Percentiles rank a stretch among this genome's conserved stretches.
phyloP scores from a whole-genome alignment of 306 rosid species.

The Cucurbita maxima region DNA sequence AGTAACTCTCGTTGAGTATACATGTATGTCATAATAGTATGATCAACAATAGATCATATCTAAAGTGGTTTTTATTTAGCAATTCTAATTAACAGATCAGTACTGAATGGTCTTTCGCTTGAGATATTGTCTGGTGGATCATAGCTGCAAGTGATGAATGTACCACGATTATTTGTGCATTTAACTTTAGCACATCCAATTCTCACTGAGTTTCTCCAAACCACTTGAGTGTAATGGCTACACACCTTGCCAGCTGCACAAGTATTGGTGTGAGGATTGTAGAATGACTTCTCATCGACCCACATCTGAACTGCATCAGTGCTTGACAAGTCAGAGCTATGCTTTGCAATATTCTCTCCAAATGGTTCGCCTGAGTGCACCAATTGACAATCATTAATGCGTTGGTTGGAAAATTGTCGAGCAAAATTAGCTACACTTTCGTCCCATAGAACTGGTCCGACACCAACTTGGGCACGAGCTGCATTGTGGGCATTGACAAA shows the following conservation, averaged over 20 bases:
- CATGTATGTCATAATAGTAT: too few relatives aligned
- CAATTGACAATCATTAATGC: slow-evolving; percentile 5
- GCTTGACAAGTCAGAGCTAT: slow-evolving; percentile 10
- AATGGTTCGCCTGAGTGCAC: slow-evolving; percentile 25
- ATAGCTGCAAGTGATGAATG: slow-evolving; percentile 15
- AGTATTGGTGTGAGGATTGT: slow-evolving; percentile 1
- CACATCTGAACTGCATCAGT: slow-evolving; percentile 10
- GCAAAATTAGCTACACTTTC: slow-evolving; percentile 12
- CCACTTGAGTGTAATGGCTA: slow-evolving; percentile 28
- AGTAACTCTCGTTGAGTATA: too few relatives aligned
- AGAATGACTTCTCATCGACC: slow-evolving; percentile 10
- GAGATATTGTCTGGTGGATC: slow-evolving; percentile 9
- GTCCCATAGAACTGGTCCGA: slow-evolving; percentile 13
- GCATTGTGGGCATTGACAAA: slow-evolving; percentile 20
- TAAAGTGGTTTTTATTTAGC: too few relatives aligned
- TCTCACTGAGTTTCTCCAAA: slow-evolving; percentile 12
- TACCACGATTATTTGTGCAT: slow-evolving; percentile 2
- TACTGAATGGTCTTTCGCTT: not conserved
- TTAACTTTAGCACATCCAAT: slow-evolving; percentile 19
- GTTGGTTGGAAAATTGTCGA: slow-evolving; percentile 10
- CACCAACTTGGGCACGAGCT: slow-evolving; percentile 24
- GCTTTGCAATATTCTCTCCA: slow-evolving; percentile 33
- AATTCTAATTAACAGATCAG: too few relatives aligned
- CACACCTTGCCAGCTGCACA: slow-evolving; percentile 6
- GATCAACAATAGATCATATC: not conserved